Base-by-base conservation (phyloP, 176 grass and related monocot species). In the Triticum monococcum region DNA sequence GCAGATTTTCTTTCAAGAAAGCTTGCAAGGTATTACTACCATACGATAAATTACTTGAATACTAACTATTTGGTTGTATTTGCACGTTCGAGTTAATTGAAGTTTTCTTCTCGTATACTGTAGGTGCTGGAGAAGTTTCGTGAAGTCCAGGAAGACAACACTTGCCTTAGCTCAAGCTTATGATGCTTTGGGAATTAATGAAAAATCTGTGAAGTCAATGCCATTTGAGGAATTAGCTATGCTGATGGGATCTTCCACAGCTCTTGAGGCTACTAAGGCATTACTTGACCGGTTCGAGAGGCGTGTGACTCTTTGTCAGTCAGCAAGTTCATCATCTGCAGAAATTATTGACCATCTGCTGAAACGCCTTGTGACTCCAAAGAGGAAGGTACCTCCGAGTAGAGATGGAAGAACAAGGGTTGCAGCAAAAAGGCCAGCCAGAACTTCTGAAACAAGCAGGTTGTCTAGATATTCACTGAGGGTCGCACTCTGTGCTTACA, bases 341-440 rank as follows among this genome's bases (percentile, higher is more conserved):
- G 92, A 96, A 88, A 94, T 94, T 72, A 89, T 99, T 85, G 94
- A 96, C 69, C 97, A 99, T 79, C 83, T 99, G 14, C 91, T 99
- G 23, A 99, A 96, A 77, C 97, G 89, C 43, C 70, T 99, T 71
- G 92, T 66, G 32, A 91, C 94, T 79, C 92, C 94, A 13, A 99
- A 89, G 75, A 96, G 91, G 88, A 95, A 56, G 83, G 23, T 8
- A 26, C 66, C 81, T 52, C 82, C 85, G 52, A 62, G 75, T 70
- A 92, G 77, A 84, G 71, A 85, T 33, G 60, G 84, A 67, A 90
- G 81, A 70, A 72, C 82, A 69, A 89, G 79, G 72, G 62, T 43
- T 69, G 67, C 32, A 33, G 50, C 82, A 25, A 95, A 87, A 85
- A 93, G 86, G 86, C 50, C 72, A 35, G 66, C 52, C 12, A 89